Evolutionary conservation across 108 stramenopile species (phyloP).

Genomic region (Nitzschia putrida): DNA sequence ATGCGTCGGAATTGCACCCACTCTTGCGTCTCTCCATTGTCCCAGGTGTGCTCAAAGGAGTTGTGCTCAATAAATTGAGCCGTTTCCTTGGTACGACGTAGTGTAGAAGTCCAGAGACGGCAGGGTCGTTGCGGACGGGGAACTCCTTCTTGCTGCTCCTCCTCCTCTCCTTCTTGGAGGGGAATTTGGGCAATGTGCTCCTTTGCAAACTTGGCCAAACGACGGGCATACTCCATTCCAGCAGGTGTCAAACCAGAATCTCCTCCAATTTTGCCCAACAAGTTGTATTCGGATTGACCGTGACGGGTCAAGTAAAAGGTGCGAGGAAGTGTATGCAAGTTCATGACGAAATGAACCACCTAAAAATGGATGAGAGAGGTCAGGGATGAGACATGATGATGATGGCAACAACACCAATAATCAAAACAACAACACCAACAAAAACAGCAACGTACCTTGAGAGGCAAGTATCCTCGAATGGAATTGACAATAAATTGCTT

Average conservation of each 20-base stretch:
- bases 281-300: conserved; percentile 98
- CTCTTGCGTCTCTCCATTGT: conserved; percentile 75
- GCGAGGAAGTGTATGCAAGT: conserved; percentile 83
- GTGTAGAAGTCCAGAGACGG: conserved; percentile 94
- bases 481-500: conserved; percentile 83
- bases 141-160: conserved; percentile 22
- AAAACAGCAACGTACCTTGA: conserved; percentile 61
- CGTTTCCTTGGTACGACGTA: conserved; percentile 95
- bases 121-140: conserved; percentile 54
- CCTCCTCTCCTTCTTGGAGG: not conserved
- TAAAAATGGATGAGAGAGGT: conserved; percentile 11
- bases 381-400: too few relatives aligned
- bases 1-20: conserved; percentile 87
- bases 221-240: conserved; percentile 90
- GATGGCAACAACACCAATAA: too few relatives aligned
- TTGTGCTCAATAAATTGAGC: conserved; percentile 87
- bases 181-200: conserved; percentile 57
- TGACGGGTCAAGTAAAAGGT: conserved; percentile 96
- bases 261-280: conserved; percentile 97
- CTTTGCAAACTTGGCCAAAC: conserved; percentile 88
- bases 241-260: conserved; percentile 90
- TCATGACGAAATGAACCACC: conserved; percentile 93
- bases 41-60: conserved; percentile 56
- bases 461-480: conserved; percentile 83
- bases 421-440: conserved; percentile 8